Evolutionary conservation across 129 eudicot genomes (phyloP), one percentile per base, ranked within the genome.

Genomic region (Deinandra increscens): DNA sequence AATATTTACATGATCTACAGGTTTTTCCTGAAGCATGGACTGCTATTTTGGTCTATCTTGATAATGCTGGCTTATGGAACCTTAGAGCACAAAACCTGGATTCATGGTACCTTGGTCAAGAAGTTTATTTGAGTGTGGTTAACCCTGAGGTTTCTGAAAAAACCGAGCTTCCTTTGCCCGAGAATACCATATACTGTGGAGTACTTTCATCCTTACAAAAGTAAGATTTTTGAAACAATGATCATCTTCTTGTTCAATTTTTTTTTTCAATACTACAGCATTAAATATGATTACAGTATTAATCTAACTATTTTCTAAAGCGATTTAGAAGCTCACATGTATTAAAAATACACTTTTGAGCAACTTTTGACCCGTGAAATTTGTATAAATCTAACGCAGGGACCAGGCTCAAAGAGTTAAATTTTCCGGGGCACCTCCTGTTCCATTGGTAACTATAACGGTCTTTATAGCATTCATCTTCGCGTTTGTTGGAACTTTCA

Each of bases 21-120:
- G 98, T 93, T 45, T 93, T 89, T 56, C 95, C 98, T 34, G 95
- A 87, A 72, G 96, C 97, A 45, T 93, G 98, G 97, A 86, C 98
- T 0, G 95, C 98, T 1, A 85, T 93, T 77, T 31, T 93, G 81
- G 92, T 93, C 37, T 84, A 83, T 38, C 89, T 93, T 49, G 98
- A 93, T 61, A 93, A 87, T 66, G 89, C 87, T 19, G 98, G 98
- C 11, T 80, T 93, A 60, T 93, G 98, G 98, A 93, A 93, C 50
- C 96, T 93, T 9, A 84, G 98, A 11, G 77, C 95, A 46, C 88
- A 93, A 77, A 93, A 93, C 60, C 86, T 93, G 12, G 91, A 93
- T 79, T 81, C 98, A 42, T 89, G 98, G 98, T 85, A 89, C 74
- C 87, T 93, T 19, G 98, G 98, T 43, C 98, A 93, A 81, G 98